Percentiles rank a stretch among this genome's conserved stretches.
phyloP scores from a whole-genome alignment of 2,329 filamentous ascomycete species.

The Alternaria solani region DNA sequence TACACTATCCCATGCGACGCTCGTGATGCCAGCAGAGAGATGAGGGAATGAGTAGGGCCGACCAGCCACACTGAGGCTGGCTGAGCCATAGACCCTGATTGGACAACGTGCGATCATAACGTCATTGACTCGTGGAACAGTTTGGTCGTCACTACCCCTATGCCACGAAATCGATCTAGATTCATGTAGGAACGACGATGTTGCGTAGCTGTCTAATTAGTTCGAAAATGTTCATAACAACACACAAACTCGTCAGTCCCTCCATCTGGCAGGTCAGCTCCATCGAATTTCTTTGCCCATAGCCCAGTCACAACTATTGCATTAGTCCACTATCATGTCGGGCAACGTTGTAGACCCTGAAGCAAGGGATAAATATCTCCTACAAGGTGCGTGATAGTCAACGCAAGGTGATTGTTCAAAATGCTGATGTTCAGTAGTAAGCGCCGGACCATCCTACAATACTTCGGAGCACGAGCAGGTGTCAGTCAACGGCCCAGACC shows the following conservation, averaged over 20 bases:
- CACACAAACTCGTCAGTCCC: background rate
- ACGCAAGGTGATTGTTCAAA: background rate
- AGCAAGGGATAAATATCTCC: slow-evolving; percentile 48
- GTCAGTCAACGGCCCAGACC: slow-evolving; percentile 41
- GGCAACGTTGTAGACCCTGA: slow-evolving; percentile 38
- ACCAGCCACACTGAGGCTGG: background rate
- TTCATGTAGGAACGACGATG: background rate
- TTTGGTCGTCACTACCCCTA: background rate
- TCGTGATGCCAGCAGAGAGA: background rate
- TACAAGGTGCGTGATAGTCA: slow-evolving; percentile 30
- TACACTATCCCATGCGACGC: background rate
- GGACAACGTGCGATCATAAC: slow-evolving; percentile 6
- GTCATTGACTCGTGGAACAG: slow-evolving; percentile 10
- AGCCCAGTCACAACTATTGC: background rate
- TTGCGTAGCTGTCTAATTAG: background rate
- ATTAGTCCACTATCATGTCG: slow-evolving; percentile 7
- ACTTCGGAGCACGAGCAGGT: slow-evolving; percentile 41
- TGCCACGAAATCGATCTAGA: background rate
- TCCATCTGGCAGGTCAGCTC: background rate
- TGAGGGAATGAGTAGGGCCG: background rate
- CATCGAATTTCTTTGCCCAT: background rate
- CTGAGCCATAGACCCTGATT: slow-evolving; percentile 13
- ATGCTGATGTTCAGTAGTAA: slow-evolving; percentile 30
- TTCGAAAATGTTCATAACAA: background rate
- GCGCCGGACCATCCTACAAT: slow-evolving; percentile 47